phyloP scores from a whole-genome alignment of 345 rosid genomes.

The Sisymbrium altissimum region DNA sequence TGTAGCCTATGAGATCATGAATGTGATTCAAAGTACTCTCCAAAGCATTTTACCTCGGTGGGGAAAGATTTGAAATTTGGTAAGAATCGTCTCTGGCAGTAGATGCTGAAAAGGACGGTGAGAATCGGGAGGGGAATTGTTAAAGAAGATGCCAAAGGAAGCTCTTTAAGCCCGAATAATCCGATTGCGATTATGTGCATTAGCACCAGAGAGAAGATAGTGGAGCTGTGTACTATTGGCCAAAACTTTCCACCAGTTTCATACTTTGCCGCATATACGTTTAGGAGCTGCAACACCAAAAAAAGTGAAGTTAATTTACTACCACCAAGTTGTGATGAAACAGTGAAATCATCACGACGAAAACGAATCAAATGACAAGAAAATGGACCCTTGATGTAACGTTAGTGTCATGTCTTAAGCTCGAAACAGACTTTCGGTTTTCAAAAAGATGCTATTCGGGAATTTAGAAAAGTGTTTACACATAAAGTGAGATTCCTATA shows the following conservation, averaged over 20 bases:
- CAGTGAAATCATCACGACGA: background rate
- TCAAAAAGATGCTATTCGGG: slow-evolving; percentile 27
- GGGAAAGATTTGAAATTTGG: slow-evolving; percentile 69
- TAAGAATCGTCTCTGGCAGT: slow-evolving; percentile 71
- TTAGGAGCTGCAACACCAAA: slow-evolving; percentile 65
- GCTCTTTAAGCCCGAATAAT: slow-evolving; percentile 72
- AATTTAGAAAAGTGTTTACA: slow-evolving; percentile 3
- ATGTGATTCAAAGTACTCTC: background rate
- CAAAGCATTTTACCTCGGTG: slow-evolving; percentile 62
- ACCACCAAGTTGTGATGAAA: slow-evolving; percentile 18
- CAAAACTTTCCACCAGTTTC: slow-evolving; percentile 78
- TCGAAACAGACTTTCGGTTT: slow-evolving; percentile 15
- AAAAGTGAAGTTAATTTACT: slow-evolving; percentile 6
- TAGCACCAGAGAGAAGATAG: slow-evolving; percentile 68
- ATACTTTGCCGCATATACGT: slow-evolving; percentile 71
- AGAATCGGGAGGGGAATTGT: slow-evolving; percentile 76
- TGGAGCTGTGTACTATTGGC: slow-evolving; percentile 75
- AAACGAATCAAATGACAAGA: slow-evolving; percentile 23
- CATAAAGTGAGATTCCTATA: slow-evolving; percentile 22
- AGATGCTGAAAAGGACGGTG: slow-evolving; percentile 66
- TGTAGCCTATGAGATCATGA: slow-evolving; percentile 5
- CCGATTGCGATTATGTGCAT: slow-evolving; percentile 91
- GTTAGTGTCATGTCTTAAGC: slow-evolving; percentile 17
- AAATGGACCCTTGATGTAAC: slow-evolving; percentile 27
- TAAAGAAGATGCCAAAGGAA: slow-evolving; percentile 72